Evolutionary conservation across 2,329 filamentous ascomycete genomes (phyloP).

Genomic region (Purpureocillium takamizusanense): DNA sequence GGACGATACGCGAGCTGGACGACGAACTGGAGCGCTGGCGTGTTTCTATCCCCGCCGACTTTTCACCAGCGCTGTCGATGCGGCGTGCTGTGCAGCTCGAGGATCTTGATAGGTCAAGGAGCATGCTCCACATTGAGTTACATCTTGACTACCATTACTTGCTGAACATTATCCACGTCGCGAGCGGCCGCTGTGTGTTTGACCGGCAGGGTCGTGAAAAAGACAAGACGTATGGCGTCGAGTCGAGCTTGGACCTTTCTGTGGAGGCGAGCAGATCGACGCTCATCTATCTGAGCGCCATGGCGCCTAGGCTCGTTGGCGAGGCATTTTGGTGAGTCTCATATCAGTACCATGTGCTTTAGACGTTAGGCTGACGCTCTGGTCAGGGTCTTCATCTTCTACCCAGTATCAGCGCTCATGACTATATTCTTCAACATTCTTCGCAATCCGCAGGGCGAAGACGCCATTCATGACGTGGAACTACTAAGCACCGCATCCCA

Average conservation of each 20-base stretch:
- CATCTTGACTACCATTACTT: slow-evolving; percentile 48
- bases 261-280: slow-evolving; percentile 48
- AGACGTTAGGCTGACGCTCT: neutral
- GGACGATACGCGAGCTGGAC: slow-evolving; percentile 46
- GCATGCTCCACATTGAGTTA: slow-evolving; percentile 37
- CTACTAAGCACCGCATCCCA: slow-evolving; percentile 32
- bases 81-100: slow-evolving; percentile 13
- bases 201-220: slow-evolving; percentile 12
- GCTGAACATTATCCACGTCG: slow-evolving; percentile 44
- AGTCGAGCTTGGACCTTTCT: slow-evolving; percentile 42
- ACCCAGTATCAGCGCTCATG: slow-evolving; percentile 44
- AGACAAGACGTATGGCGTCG: slow-evolving; percentile 30
- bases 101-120: slow-evolving; percentile 19
- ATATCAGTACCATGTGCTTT: too few species aligned
- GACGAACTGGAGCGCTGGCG: slow-evolving; percentile 48
- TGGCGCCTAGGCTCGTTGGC: slow-evolving; percentile 30
- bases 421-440: slow-evolving; percentile 47
- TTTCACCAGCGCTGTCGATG: slow-evolving; percentile 38
- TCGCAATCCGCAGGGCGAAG: slow-evolving; percentile 32
- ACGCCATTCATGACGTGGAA: slow-evolving; percentile 34
- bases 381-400: slow-evolving; percentile 44
- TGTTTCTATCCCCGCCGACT: slow-evolving; percentile 32
- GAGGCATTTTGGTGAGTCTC: slow-evolving; percentile 39
- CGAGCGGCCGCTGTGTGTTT: slow-evolving; percentile 39
- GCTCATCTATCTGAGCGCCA: slow-evolving; percentile 35